Evolutionary conservation across 2,329 filamentous ascomycete species (phyloP).

Genomic region (Aspergillus texensis): DNA sequence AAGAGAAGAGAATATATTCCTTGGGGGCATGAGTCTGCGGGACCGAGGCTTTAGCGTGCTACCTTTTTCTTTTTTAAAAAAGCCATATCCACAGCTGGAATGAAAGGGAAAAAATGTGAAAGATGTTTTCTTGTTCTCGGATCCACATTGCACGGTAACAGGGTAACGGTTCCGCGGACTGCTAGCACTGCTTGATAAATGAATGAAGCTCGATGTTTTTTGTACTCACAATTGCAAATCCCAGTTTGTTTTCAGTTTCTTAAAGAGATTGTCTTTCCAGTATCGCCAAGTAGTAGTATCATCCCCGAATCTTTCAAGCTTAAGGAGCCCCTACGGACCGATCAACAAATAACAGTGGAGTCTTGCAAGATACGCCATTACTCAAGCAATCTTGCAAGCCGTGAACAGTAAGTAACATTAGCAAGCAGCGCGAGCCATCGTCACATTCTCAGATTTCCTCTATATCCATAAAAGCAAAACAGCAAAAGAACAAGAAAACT

Average conservation of each 20-base stretch:
- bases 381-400: background rate
- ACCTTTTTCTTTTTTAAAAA: conserved; percentile 23
- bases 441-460: background rate
- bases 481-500: conserved; percentile 11
- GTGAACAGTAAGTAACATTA: background rate
- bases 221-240: background rate
- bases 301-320: background rate
- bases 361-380: background rate
- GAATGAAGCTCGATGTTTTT: conserved; percentile 7
- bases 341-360: background rate
- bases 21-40: conserved; percentile 5
- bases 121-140: conserved; percentile 14
- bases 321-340: background rate
- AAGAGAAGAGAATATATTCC: conserved; percentile 11
- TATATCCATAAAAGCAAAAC: background rate
- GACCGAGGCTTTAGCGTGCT: conserved; percentile 13
- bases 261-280: background rate
- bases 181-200: conserved; percentile 7
- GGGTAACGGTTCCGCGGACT: conserved; percentile 1
- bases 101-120: conserved; percentile 24
- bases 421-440: background rate
- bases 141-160: conserved; percentile 5
- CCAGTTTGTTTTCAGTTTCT: background rate
- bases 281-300: background rate
- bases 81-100: conserved; percentile 23